Base-by-base conservation (phyloP, 306 rosid genomes). In the Gastrolobium bilobum region DNA sequence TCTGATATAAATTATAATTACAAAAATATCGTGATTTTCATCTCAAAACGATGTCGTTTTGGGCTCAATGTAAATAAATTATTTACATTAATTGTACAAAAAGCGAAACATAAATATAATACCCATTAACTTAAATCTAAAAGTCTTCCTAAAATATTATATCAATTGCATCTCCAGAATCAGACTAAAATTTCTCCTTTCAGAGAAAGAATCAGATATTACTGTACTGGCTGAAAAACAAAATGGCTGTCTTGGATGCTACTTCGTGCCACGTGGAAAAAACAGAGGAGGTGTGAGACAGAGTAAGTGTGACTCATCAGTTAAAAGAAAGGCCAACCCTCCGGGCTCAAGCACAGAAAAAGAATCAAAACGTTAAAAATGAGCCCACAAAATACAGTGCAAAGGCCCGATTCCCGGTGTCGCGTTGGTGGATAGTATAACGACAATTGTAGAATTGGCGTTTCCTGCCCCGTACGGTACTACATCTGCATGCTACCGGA, bases 221-320 rank as follows among this genome's bases (percentile, higher is more conserved):
- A 1, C 0, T 40, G 44, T 40, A 40, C 44, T 4, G 1, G 44
- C 0, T 4, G 44, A 34, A 0, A 44, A 68, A 51, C 59, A 69
- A 71, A 59, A 69, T 58, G 1, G 4, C 42, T 3, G 5, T 69
- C 34, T 40, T 57, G 34, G 57, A 70, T 47, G 70, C 6, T 7
- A 4, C 15, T 9, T 35, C 1, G 20, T 20, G 70, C 34, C 73
- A 52, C 34, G 56, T 61, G 79, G 48, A n/a, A 44, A 34, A 14
- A n/a, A 14, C 43, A 30, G 38, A 4, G 0, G 76, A 11, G 0
- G 74, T 14, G 57, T 20, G 34, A 14, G 47, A 6, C 6, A 54
- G 71, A 70, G 74, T 20, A 50, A 75, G 73, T 29, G 80, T 43
- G 79, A 75, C 50, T 35, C 51, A 66, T 37, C 68, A 71, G 26